These are phyloP conservation scores for Filobasidium floriforme DNA, from an alignment of 768 basidiomycete genomes.

Conservation along the genomic window DNA sequence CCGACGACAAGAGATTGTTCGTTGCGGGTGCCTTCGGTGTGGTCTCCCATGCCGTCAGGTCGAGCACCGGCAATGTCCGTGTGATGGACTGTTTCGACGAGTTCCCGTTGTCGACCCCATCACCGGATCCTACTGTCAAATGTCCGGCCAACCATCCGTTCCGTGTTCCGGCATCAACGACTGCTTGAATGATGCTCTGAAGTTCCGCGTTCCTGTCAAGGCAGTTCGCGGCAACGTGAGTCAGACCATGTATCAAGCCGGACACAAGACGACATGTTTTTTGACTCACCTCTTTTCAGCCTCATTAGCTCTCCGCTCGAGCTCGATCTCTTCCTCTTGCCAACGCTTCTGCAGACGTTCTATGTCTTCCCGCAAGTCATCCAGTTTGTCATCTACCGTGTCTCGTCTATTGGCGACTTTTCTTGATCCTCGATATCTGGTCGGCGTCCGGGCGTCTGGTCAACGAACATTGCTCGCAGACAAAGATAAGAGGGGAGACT, in stretches of 20 bases:
- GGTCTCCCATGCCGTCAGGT: not conserved
- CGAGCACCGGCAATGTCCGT: constrained; percentile 1
- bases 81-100: not conserved
- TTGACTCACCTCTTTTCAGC: constrained; percentile 14
- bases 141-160: constrained; percentile 14
- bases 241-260: not conserved
- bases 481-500: constrained; percentile 24
- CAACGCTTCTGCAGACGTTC: constrained; percentile 15
- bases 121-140: not conserved
- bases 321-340: constrained; percentile 16
- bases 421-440: constrained; percentile 15
- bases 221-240: not conserved
- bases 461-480: not conserved
- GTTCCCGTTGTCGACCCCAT: not conserved
- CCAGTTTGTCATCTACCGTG: constrained; percentile 22
- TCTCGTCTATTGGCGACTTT: constrained; percentile 20
- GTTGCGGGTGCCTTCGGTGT: not conserved
- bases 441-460: not conserved
- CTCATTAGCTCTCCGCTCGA: constrained; percentile 15
- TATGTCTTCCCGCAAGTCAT: constrained; percentile 19
- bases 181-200: constrained; percentile 14
- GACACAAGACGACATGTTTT: not conserved
- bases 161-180: constrained; percentile 17
- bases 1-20: not conserved
- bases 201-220: constrained; percentile 12